Percentiles rank a stretch among this genome's conserved stretches.
phyloP scores from a whole-genome alignment of 805 yeast species.

The Spathaspora hagerdaliae region DNA sequence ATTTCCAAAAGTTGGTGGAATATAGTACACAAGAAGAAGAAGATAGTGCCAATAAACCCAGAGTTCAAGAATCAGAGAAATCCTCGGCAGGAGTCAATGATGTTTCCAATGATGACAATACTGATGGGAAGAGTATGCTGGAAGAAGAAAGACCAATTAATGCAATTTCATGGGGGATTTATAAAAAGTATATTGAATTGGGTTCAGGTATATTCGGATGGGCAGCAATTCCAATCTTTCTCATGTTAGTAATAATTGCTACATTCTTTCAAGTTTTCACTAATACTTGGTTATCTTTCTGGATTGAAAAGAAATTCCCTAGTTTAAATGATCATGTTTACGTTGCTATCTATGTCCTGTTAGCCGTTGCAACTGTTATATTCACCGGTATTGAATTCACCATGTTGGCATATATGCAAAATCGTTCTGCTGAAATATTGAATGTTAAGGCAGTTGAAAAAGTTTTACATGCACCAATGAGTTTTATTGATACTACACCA shows the following conservation, averaged over 20 bases:
- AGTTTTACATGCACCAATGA: slow-evolving; percentile 41
- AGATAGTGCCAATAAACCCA: not conserved
- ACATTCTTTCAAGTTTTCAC: slow-evolving; percentile 41
- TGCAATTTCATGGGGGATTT: slow-evolving; percentile 37
- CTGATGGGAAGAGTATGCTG: slow-evolving; percentile 25
- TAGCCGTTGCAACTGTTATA: slow-evolving; percentile 34
- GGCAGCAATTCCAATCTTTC: slow-evolving; percentile 28
- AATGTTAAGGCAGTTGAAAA: slow-evolving; percentile 35
- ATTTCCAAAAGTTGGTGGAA: slow-evolving; percentile 50
- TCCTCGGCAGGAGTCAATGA: slow-evolving; percentile 1
- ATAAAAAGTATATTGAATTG: slow-evolving; percentile 31
- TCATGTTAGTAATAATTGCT: slow-evolving; percentile 28
- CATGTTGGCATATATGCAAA: slow-evolving; percentile 41
- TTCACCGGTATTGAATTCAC: slow-evolving; percentile 38
- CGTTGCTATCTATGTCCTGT: slow-evolving; percentile 30
- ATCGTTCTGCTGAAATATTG: slow-evolving; percentile 30
- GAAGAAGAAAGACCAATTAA: slow-evolving; percentile 37
- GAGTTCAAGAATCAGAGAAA: not conserved
- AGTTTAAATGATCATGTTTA: slow-evolving; percentile 27
- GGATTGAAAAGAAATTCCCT: slow-evolving; percentile 33
- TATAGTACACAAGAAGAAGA: slow-evolving; percentile 1
- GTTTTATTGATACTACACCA: slow-evolving; percentile 40
- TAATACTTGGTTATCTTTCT: slow-evolving; percentile 43
- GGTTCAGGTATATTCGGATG: slow-evolving; percentile 37
- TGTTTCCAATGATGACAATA: not conserved